Evolutionary conservation across 345 rosid genomes (phyloP).

Genomic region (Dipteronia sinensis): DNA sequence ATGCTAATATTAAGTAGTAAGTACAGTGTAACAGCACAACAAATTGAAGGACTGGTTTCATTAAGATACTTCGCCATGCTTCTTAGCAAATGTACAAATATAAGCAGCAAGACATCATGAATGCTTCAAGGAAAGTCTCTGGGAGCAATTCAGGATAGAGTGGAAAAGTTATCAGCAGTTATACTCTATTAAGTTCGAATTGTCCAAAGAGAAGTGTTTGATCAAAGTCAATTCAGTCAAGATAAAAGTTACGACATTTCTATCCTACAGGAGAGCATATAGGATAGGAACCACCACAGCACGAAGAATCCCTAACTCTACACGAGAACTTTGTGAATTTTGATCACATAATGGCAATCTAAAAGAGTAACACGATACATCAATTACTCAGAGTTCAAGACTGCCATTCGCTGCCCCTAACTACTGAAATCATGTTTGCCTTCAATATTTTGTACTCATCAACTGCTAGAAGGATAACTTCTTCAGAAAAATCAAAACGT

Average conservation of each 20-base stretch:
- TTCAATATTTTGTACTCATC: not conserved
- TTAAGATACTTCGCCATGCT: not conserved
- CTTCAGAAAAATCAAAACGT: not conserved
- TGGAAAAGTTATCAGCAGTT: not conserved
- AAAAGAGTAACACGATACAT: not conserved
- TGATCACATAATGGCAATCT: not conserved
- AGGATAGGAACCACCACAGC: not conserved
- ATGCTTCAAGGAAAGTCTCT: not conserved
- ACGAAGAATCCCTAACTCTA: not conserved
- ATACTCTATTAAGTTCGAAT: not conserved
- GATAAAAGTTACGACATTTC: not conserved
- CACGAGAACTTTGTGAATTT: not conserved
- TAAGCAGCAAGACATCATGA: not conserved
- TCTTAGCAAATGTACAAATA: not conserved
- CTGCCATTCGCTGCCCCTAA: not conserved
- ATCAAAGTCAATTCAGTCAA: not conserved
- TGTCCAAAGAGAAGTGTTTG: not conserved
- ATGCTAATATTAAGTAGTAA: not conserved
- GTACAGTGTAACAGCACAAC: not conserved
- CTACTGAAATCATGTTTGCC: not conserved
- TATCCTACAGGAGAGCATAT: not conserved
- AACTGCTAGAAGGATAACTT: not conserved
- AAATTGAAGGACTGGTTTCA: not conserved
- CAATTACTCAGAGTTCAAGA: not conserved
- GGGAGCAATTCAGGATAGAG: not conserved